Evolutionary conservation across 78 protist species (phyloP).

Genomic region (Dictyostelium brefeldianum): DNA sequence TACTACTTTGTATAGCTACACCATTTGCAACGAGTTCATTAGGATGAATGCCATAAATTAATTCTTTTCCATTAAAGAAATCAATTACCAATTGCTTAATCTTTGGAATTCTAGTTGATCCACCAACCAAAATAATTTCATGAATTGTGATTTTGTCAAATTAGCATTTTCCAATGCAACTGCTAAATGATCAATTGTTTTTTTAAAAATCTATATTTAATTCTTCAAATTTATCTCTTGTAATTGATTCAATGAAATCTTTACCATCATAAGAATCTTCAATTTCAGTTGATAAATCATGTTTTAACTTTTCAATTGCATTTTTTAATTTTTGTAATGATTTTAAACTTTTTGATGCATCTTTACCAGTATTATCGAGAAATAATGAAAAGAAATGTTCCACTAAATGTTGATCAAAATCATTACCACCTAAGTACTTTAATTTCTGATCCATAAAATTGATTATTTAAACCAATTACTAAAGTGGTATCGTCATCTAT

Average conservation of each 20-base stretch:
- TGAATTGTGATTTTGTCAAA: constrained; percentile 92
- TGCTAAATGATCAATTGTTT: constrained; percentile 91
- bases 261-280: constrained; percentile 80
- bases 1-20: constrained; percentile 98
- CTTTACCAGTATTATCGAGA: constrained; percentile 87
- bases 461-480: constrained; percentile 66
- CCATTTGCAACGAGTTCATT: constrained; percentile 99
- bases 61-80: constrained; percentile 96
- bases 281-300: constrained; percentile 70
- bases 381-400: constrained; percentile 82
- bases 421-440: constrained; percentile 94
- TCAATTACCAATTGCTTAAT: constrained; percentile 94
- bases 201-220: constrained; percentile 95
- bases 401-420: constrained; percentile 89
- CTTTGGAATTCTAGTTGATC: constrained; percentile 99
- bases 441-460: constrained; percentile 73
- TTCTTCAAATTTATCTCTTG: constrained; percentile 99
- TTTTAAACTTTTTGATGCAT: constrained; percentile 50
- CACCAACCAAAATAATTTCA: constrained; percentile 99
- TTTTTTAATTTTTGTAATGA: constrained; percentile 88
- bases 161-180: constrained; percentile 94
- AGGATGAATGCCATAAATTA: constrained; percentile 92
- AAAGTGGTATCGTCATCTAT: constrained; percentile 96
- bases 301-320: constrained; percentile 91
- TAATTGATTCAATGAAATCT: constrained; percentile 94